These are phyloP conservation scores for Chrysanthemum makinoi DNA, from an alignment of 129 eudicot genomes.

Conservation along the genomic window DNA sequence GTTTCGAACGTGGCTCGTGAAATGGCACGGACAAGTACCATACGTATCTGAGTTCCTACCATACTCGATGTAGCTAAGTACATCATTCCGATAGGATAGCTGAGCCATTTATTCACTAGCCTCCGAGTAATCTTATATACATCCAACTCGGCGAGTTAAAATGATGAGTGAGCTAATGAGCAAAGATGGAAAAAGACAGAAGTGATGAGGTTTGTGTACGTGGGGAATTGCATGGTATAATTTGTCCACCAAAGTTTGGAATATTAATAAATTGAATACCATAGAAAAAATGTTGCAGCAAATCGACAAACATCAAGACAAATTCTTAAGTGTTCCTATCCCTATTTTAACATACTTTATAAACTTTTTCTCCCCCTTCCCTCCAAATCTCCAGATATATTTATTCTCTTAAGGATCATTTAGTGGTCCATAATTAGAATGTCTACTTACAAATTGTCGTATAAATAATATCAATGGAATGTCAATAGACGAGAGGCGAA, in stretches of 20 bases:
- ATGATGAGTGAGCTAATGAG: neutral
- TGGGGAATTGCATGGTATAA: constrained; percentile 12
- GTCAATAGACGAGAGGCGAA: too few species aligned
- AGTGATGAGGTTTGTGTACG: constrained; percentile 15
- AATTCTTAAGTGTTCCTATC: constrained; percentile 34
- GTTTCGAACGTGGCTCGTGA: too few species aligned
- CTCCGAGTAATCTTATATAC: neutral
- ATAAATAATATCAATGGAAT: too few species aligned
- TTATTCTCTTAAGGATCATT: too few species aligned
- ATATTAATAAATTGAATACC: neutral
- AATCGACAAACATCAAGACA: constrained; percentile 40
- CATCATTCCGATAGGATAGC: too few species aligned
- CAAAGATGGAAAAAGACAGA: constrained; percentile 1
- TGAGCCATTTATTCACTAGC: too few species aligned
- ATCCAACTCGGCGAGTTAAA: neutral
- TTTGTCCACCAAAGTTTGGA: constrained; percentile 18
- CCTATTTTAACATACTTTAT: constrained; percentile 25
- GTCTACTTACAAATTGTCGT: too few species aligned
- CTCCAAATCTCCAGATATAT: constrained; percentile 31
- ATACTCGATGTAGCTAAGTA: too few species aligned
- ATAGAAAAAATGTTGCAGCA: constrained; percentile 42
- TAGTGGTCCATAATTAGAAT: too few species aligned
- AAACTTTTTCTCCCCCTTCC: constrained; percentile 23
- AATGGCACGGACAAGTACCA: too few species aligned
- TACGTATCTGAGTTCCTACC: too few species aligned